These are phyloP conservation scores for Hypoxylon sp. DNA, from an alignment of 2,329 filamentous ascomycete genomes.

Conservation along the genomic window DNA sequence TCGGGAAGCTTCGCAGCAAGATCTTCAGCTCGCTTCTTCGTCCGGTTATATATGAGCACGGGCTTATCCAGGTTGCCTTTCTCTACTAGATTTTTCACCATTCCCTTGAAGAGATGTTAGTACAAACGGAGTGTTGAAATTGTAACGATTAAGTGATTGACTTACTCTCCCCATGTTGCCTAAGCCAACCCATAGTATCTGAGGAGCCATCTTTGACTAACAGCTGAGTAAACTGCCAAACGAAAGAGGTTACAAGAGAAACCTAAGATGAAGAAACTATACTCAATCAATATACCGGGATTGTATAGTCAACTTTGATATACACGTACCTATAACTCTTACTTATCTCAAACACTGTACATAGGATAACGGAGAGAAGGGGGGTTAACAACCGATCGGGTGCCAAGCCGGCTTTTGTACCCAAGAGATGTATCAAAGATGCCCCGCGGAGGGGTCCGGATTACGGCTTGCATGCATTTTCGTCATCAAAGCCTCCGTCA, in stretches of 20 bases:
- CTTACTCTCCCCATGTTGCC: slow-evolving; percentile 87
- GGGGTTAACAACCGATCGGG: neutral
- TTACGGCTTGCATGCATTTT: slow-evolving; percentile 24
- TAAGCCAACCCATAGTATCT: slow-evolving; percentile 80
- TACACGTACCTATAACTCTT: too few relatives aligned
- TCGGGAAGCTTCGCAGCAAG: slow-evolving; percentile 67
- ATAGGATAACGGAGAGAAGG: too few relatives aligned
- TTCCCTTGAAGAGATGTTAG: slow-evolving; percentile 66
- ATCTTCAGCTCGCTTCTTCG: slow-evolving; percentile 69
- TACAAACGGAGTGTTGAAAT: slow-evolving; percentile 7
- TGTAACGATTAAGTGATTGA: too few relatives aligned
- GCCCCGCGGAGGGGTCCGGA: too few relatives aligned
- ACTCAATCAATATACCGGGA: too few relatives aligned
- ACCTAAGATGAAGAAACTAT: too few relatives aligned
- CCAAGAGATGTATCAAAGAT: slow-evolving; percentile 5
- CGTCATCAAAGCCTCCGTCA: too few relatives aligned
- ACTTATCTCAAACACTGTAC: too few relatives aligned
- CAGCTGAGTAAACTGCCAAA: slow-evolving; percentile 1
- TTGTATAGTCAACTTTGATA: too few relatives aligned
- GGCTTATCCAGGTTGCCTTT: slow-evolving; percentile 78
- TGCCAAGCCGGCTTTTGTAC: slow-evolving; percentile 29
- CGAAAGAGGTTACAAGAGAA: too few relatives aligned
- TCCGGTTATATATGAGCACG: slow-evolving; percentile 83
- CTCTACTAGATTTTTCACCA: slow-evolving; percentile 82
- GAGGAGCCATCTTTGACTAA: slow-evolving; percentile 58